Base-by-base conservation (phyloP, 495 filamentous ascomycete species). In the Aspergillus coremiiformis region DNA sequence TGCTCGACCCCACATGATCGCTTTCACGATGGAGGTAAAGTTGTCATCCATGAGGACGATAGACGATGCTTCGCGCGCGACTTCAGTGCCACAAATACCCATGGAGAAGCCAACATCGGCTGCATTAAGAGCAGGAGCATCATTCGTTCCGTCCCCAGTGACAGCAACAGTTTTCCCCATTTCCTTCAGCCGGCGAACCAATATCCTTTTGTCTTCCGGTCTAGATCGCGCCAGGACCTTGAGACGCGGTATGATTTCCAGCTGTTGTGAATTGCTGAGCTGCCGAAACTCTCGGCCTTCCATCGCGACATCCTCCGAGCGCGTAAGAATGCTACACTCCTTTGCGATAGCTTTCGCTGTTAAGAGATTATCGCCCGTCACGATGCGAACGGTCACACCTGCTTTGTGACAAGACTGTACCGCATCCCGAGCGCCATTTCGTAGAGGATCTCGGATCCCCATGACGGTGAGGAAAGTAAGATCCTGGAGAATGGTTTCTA, bases 91-190 rank as follows among this genome's bases (percentile, higher is more conserved):
- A 1, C 44, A 30, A 8, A 59, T 52, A 7, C 53, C 88, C 69
- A 93, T 87, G 61, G 88, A 86, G 72, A 93, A 90, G 79, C 63
- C 61, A 49, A 70, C 64, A 75, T 94, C 87, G 39, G 89, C 87
- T 73, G 91, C 89, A 78, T 91, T 92, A 48, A 94, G 78, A 35
- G 88, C 90, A 44, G 89, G 89, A 52, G 86, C 89, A 72, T 94
- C 89, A 72, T 94, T 94, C 66, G 92, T 89, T 81, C 89, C 89
- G 61, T 94, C 89, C 79, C 89, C 89, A 73, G 89, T 94, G 84
- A 94, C 93, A 65, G 88, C 89, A 72, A 89, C 87, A 47, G 90
- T 82, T 72, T 87, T 85, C 56, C 88, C 87, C 49, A 85, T 77
- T 29, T 84, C 78, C 49, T 84, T 79, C 10, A 89, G 74, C 10